phyloP scores from a whole-genome alignment of 768 basidiomycete genomes.

The Tulasnella sp. region DNA sequence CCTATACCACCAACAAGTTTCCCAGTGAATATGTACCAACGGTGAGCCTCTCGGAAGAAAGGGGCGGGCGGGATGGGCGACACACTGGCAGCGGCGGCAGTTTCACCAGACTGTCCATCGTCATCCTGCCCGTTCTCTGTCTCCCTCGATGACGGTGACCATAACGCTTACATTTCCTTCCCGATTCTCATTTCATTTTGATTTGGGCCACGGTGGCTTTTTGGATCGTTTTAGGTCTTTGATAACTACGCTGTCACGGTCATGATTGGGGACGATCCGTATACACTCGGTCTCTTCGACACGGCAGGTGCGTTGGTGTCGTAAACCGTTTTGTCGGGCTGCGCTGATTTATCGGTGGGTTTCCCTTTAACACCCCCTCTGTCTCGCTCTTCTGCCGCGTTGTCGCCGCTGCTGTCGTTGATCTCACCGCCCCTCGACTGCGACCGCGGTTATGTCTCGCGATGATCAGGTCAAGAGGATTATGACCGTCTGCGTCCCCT shows the following conservation, averaged over 20 bases:
- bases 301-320: conserved; percentile 67
- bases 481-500: conserved; percentile 97
- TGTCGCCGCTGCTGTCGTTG: neutral
- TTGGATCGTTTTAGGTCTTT: conserved; percentile 48
- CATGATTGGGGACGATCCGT: conserved; percentile 99
- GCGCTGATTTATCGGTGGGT: too few species aligned
- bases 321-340: too few species aligned
- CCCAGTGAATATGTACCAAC: conserved; percentile 98
- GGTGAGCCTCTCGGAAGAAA: conserved; percentile 41
- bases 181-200: conserved; percentile 23
- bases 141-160: conserved; percentile 20
- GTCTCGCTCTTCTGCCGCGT: neutral
- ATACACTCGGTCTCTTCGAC: conserved; percentile 96
- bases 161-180: neutral
- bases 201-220: conserved; percentile 17
- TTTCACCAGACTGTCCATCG: too few species aligned
- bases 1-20: conserved; percentile 96
- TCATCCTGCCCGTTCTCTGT: conserved; percentile 18
- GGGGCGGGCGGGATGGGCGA: too few species aligned
- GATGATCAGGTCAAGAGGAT: conserved; percentile 97
- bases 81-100: too few species aligned
- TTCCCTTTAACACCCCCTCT: neutral
- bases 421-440: too few species aligned
- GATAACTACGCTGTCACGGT: conserved; percentile 99
- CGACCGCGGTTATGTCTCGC: too few species aligned